Conservation (phyloP, 1,139 yeast genomes). For the Suzukiozyma palmioleophila region DNA sequence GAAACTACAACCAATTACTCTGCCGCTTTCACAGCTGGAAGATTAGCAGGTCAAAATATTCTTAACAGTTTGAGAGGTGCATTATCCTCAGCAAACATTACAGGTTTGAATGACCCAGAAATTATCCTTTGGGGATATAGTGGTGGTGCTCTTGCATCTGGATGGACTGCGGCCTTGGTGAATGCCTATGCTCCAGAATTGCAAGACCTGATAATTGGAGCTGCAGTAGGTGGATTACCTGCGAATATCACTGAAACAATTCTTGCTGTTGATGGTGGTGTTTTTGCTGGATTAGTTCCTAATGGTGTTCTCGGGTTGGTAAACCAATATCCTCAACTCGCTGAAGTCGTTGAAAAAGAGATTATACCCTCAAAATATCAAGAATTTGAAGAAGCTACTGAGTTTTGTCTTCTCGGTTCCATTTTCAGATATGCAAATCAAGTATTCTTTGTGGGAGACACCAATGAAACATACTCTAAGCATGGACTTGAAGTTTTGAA, state of each 20-base stretch:
- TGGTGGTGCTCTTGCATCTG: constrained; percentile 26
- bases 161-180: constrained; percentile 31
- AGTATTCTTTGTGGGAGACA: neutral
- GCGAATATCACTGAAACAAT: constrained; percentile 20
- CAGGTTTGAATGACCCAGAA: constrained; percentile 20
- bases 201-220: constrained; percentile 19
- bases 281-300: constrained; percentile 23
- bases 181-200: constrained; percentile 31
- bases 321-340: constrained; percentile 21
- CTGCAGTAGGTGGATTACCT: constrained; percentile 30
- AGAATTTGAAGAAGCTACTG: neutral
- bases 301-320: constrained; percentile 23
- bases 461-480: neutral
- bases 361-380: neutral
- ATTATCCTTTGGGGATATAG: constrained; percentile 25
- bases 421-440: neutral
- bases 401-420: neutral
- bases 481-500: neutral
- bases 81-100: constrained; percentile 12
- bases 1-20: constrained; percentile 12
- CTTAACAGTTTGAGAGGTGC: constrained; percentile 22
- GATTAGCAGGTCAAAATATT: constrained; percentile 19
- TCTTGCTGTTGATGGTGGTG: constrained; percentile 17
- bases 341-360: neutral
- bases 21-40: constrained; percentile 21